These are phyloP conservation scores for Lentinula novae-zelandiae DNA, from an alignment of 1,284 basidiomycete genomes.

Conservation along the genomic window DNA sequence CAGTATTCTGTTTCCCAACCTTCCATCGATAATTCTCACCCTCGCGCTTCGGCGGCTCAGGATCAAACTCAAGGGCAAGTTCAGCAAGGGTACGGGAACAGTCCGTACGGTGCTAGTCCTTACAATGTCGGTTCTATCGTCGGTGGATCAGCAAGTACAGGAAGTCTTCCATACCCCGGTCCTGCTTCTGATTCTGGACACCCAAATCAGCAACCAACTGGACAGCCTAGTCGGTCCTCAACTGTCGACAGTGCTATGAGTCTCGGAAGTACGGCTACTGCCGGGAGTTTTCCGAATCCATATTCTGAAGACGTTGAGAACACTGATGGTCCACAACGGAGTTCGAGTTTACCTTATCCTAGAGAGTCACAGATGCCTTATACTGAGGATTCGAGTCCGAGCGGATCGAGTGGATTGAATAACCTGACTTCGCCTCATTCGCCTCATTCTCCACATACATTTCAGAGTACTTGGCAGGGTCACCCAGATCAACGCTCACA, in stretches of 20 bases:
- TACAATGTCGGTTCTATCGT: background rate
- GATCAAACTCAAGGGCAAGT: background rate
- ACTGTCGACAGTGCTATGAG: background rate
- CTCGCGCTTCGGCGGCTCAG: background rate
- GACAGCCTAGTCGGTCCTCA: background rate
- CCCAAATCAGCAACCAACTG: background rate
- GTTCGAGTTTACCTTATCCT: no score
- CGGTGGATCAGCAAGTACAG: background rate
- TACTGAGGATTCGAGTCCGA: no score
- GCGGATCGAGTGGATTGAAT: no score
- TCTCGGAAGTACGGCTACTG: background rate
- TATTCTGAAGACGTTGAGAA: background rate
- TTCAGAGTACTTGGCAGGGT: no score
- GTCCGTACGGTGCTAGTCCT: background rate
- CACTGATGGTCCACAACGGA: no score
- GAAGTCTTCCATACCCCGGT: background rate
- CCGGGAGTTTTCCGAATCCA: background rate
- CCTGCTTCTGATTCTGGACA: background rate
- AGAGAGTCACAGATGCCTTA: no score
- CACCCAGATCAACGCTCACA: no score
- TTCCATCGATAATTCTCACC: no score
- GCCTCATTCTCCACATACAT: no score
- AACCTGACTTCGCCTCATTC: no score
- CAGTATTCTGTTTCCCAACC: no score
- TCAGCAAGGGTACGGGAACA: background rate